Percentiles rank a stretch among this genome's conserved stretches.
Conservation (phyloP, 2,329 filamentous ascomycete species). For the Byssothecium circinans region DNA sequence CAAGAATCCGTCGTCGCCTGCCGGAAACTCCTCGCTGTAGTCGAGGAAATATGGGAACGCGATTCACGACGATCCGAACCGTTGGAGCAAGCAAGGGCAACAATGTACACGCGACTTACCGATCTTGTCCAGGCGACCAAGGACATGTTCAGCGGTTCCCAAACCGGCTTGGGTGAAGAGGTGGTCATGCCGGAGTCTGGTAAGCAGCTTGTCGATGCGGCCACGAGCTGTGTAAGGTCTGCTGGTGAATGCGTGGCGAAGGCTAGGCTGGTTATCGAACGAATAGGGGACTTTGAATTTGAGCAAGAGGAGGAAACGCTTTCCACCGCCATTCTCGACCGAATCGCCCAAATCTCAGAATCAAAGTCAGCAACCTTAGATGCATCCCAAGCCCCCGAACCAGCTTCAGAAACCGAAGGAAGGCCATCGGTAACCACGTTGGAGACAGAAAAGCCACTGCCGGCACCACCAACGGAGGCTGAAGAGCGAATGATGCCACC, state of each 20-base stretch:
- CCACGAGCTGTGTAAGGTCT: slow-evolving; percentile 84
- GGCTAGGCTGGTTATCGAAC: slow-evolving; percentile 80
- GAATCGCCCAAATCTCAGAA: slow-evolving; percentile 19
- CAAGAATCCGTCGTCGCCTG: slow-evolving; percentile 83
- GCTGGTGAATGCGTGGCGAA: slow-evolving; percentile 90
- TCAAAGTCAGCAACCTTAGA: slow-evolving; percentile 13
- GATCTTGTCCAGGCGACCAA: slow-evolving; percentile 79
- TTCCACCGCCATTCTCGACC: slow-evolving; percentile 39
- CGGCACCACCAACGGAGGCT: slow-evolving; percentile 38
- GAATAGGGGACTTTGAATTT: slow-evolving; percentile 88
- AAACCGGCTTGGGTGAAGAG: slow-evolving; percentile 70
- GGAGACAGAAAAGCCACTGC: slow-evolving; percentile 43
- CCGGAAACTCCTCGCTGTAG: slow-evolving; percentile 73
- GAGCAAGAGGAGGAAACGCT: slow-evolving; percentile 54
- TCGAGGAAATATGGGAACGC: slow-evolving; percentile 80
- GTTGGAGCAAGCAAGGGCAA: slow-evolving; percentile 68
- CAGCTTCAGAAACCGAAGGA: slow-evolving; percentile 26
- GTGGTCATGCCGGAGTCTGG: slow-evolving; percentile 81
- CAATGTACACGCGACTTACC: slow-evolving; percentile 78
- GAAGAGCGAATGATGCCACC: slow-evolving; percentile 44
- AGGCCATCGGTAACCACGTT: background rate
- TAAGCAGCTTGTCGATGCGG: slow-evolving; percentile 71
- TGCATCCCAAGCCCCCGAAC: slow-evolving; percentile 17
- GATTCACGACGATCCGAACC: slow-evolving; percentile 68
- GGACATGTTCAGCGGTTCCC: slow-evolving; percentile 71